These are phyloP conservation scores for Sclerotinia subarctica DNA, from an alignment of 2,329 filamentous ascomycete genomes.

Conservation along the genomic window DNA sequence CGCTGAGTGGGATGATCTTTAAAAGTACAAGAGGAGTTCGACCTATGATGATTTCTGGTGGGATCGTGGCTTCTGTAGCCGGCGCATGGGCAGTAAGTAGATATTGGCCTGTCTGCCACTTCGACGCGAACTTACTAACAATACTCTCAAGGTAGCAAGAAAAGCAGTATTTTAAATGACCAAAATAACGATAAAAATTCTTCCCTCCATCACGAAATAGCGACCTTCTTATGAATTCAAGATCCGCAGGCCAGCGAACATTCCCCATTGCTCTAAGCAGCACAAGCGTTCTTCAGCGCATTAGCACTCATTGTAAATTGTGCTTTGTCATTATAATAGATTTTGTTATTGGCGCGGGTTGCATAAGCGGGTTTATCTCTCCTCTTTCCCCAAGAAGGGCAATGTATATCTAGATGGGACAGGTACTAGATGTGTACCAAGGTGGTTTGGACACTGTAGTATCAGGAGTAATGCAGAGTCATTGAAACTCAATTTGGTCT, in stretches of 20 bases:
- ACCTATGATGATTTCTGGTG: conserved; percentile 93
- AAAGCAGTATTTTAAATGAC: conserved; percentile 47
- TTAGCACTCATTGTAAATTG: conserved; percentile 33
- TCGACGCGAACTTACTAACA: conserved; percentile 20
- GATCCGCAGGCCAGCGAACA: conserved; percentile 13
- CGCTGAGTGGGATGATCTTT: conserved; percentile 87
- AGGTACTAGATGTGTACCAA: conserved; percentile 19
- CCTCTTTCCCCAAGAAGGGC: conserved; percentile 33
- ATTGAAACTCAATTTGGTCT: conserved; percentile 13
- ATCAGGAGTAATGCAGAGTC: conserved; percentile 28
- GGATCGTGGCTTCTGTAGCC: conserved; percentile 81
- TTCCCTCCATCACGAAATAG: conserved; percentile 12
- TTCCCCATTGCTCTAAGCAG: conserved; percentile 14
- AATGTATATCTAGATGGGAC: conserved; percentile 39
- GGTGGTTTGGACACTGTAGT: conserved; percentile 30
- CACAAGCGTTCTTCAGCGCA: conserved; percentile 31
- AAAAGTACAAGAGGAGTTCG: conserved; percentile 89
- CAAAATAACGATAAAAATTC: conserved; percentile 11
- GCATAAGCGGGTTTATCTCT: conserved; percentile 41
- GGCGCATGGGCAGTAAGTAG: conserved; percentile 83
- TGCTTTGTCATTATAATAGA: conserved; percentile 37
- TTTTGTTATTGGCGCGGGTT: conserved; percentile 34
- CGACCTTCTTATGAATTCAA: conserved; percentile 13
- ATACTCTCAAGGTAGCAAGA: conserved; percentile 45
- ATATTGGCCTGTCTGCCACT: not conserved